Evolutionary conservation across 345 rosid species (phyloP).

Genomic region (Murraya koenigii): DNA sequence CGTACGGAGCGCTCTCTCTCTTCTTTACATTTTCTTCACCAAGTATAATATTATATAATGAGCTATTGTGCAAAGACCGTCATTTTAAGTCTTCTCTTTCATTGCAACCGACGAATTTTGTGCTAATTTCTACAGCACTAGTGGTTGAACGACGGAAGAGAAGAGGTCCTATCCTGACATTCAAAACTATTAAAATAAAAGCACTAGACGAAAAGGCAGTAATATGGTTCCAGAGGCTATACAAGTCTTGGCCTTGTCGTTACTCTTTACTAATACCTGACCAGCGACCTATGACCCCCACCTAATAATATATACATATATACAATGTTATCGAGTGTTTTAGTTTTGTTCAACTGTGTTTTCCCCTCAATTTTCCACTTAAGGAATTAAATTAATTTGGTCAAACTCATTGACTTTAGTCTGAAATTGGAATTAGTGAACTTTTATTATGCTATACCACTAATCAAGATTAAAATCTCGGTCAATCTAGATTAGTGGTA

Average conservation of each 20-base stretch:
- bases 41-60: no score
- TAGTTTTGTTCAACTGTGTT: background rate
- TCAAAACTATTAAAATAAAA: background rate
- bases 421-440: background rate
- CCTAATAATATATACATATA: no score
- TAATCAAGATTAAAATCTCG: background rate
- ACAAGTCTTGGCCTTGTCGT: no score
- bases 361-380: background rate
- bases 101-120: background rate
- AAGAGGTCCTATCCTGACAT: background rate
- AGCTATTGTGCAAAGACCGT: background rate
- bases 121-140: background rate
- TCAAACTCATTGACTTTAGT: conserved; percentile 2
- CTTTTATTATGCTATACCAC: no score
- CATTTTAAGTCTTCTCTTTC: no score
- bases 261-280: no score
- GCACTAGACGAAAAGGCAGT: background rate
- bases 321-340: background rate
- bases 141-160: conserved; percentile 2
- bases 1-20: conserved; percentile 36
- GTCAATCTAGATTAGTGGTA: background rate
- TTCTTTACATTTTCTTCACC: background rate
- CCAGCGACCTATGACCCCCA: no score
- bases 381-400: conserved; percentile 1
- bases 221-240: no score